These are phyloP conservation scores for Porpolomopsis calyptriformis DNA, from an alignment of 768 basidiomycete species.

Conservation along the genomic window DNA sequence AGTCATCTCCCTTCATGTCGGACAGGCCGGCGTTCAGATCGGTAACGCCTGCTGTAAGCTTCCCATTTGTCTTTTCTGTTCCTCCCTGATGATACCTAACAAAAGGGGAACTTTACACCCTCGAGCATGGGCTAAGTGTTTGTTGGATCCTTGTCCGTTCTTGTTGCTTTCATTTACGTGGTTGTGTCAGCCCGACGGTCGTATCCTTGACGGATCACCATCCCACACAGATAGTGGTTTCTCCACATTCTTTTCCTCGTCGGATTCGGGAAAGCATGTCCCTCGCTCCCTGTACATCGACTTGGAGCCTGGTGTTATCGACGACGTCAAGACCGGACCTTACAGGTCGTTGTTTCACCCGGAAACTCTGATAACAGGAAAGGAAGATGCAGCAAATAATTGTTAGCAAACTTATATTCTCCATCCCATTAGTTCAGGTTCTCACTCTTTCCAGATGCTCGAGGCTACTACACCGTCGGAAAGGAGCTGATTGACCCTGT, in stretches of 20 bases:
- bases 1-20: slow-evolving; percentile 94
- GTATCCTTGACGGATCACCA: slow-evolving; percentile 61
- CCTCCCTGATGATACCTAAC: slow-evolving; percentile 14
- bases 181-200: slow-evolving; percentile 73
- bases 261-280: slow-evolving; percentile 87
- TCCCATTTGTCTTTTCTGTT: slow-evolving; percentile 7
- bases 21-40: slow-evolving; percentile 93
- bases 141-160: slow-evolving; percentile 22
- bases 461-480: slow-evolving; percentile 96
- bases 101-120: slow-evolving; percentile 92
- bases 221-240: slow-evolving; percentile 75
- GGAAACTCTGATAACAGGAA: slow-evolving; percentile 92
- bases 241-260: slow-evolving; percentile 97
- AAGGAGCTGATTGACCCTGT: slow-evolving; percentile 96
- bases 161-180: slow-evolving; percentile 10
- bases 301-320: slow-evolving; percentile 89
- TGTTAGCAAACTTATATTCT: slow-evolving; percentile 42
- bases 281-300: slow-evolving; percentile 96
- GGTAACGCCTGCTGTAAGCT: slow-evolving; percentile 92
- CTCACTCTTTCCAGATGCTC: slow-evolving; percentile 55
- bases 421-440: slow-evolving; percentile 10
- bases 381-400: slow-evolving; percentile 99
- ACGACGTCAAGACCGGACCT: slow-evolving; percentile 86
- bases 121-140: slow-evolving; percentile 94
- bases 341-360: slow-evolving; percentile 96